phyloP scores from a whole-genome alignment of 805 yeast genomes.

The Torulaspora indica region DNA sequence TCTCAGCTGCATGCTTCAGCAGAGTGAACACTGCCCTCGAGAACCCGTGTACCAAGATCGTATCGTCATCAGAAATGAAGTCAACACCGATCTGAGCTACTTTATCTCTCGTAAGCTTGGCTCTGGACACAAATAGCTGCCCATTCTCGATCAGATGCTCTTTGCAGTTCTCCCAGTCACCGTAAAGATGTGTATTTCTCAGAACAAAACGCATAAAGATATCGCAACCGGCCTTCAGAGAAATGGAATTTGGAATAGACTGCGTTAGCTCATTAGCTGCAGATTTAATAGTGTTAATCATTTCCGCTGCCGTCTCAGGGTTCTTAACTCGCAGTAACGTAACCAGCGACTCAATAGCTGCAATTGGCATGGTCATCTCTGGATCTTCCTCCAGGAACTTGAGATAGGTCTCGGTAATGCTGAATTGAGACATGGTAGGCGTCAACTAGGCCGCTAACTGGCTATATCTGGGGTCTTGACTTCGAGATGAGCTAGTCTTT shows the following conservation, averaged over 20 bases:
- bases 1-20: slow-evolving; percentile 69
- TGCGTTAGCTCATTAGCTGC: slow-evolving; percentile 71
- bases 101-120: slow-evolving; percentile 80
- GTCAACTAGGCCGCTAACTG: neutral
- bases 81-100: slow-evolving; percentile 85
- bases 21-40: slow-evolving; percentile 85
- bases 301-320: slow-evolving; percentile 90
- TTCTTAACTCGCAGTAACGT: slow-evolving; percentile 75
- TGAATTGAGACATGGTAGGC: slow-evolving; percentile 47
- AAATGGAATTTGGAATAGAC: slow-evolving; percentile 84
- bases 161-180: slow-evolving; percentile 93
- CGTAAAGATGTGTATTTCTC: slow-evolving; percentile 73
- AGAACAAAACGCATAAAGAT: slow-evolving; percentile 89
- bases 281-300: slow-evolving; percentile 71
- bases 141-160: slow-evolving; percentile 90
- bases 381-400: slow-evolving; percentile 79
- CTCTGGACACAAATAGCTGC: slow-evolving; percentile 82
- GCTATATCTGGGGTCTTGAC: neutral
- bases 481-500: slow-evolving; percentile 3
- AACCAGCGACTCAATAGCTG: slow-evolving; percentile 93
- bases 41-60: slow-evolving; percentile 80
- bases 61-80: slow-evolving; percentile 90
- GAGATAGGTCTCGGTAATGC: slow-evolving; percentile 75
- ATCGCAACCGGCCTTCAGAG: slow-evolving; percentile 96
- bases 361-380: slow-evolving; percentile 99